phyloP scores from a whole-genome alignment of 345 rosid genomes.

The Balakata baccata region DNA sequence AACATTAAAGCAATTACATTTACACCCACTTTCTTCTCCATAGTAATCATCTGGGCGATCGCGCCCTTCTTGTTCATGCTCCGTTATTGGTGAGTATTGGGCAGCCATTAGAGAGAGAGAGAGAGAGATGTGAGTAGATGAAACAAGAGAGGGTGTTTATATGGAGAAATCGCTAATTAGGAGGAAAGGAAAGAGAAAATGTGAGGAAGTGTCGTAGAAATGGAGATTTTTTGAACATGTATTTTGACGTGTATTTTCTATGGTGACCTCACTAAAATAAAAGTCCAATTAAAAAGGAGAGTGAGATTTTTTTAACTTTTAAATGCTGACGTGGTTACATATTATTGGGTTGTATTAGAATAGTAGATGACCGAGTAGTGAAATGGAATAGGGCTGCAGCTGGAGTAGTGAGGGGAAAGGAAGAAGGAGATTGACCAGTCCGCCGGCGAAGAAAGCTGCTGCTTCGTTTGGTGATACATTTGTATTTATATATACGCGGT shows the following conservation, averaged over 20 bases:
- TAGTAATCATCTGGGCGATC: conserved; percentile 12
- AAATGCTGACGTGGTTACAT: not conserved
- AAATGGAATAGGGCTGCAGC: not conserved
- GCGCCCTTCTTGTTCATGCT: conserved; percentile 28
- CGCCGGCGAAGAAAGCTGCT: not conserved
- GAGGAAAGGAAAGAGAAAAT: not conserved
- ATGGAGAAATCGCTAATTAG: not conserved
- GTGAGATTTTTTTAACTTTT: not conserved
- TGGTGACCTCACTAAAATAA: not conserved
- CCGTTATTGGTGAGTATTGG: conserved; percentile 26
- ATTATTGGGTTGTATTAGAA: not conserved
- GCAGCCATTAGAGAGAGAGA: not conserved
- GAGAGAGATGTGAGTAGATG: not conserved
- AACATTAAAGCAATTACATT: conserved; percentile 38
- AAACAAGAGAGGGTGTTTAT: not conserved
- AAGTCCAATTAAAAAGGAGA: not conserved
- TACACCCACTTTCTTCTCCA: conserved; percentile 22
- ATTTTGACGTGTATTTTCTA: not conserved
- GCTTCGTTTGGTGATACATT: too few species aligned
- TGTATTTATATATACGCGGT: not conserved
- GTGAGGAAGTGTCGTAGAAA: conserved; percentile 5
- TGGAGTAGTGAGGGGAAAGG: too few species aligned
- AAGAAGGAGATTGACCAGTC: not conserved
- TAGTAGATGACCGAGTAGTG: not conserved
- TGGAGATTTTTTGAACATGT: not conserved